Evolutionary conservation across 306 rosid genomes (phyloP).

Genomic region (Casuarina equisetifolia): DNA sequence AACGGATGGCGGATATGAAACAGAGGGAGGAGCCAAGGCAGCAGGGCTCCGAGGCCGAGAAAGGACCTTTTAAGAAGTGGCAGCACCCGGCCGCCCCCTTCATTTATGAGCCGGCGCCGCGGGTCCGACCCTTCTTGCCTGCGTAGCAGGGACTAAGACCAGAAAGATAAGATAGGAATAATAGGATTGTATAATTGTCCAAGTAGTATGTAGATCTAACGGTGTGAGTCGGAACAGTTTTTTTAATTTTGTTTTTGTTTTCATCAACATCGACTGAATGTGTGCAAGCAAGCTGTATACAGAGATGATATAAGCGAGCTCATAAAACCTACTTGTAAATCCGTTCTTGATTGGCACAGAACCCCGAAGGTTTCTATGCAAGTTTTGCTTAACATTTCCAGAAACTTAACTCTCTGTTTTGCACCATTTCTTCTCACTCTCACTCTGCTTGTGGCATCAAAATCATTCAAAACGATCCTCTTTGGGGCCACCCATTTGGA

Average conservation of each 20-base stretch:
- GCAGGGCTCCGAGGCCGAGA: conserved; percentile 40
- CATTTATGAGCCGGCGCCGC: conserved; percentile 50
- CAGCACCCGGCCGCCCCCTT: conserved; percentile 99
- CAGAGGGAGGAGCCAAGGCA: conserved; percentile 34
- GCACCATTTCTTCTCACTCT: too few species aligned
- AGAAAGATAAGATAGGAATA: neutral
- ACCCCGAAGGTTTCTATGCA: too few species aligned
- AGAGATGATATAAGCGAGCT: neutral
- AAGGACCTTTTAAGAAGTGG: conserved; percentile 65
- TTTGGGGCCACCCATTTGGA: too few species aligned
- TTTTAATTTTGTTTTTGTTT: neutral
- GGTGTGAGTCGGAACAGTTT: conserved; percentile 23
- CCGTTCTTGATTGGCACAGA: too few species aligned
- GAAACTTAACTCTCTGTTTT: too few species aligned
- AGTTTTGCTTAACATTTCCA: too few species aligned
- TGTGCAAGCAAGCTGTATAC: conserved; percentile 10
- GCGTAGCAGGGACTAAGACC: conserved; percentile 28
- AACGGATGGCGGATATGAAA: conserved; percentile 24
- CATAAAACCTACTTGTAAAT: too few species aligned
- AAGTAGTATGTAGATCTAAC: conserved; percentile 32
- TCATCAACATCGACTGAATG: neutral
- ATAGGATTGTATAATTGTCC: conserved; percentile 21
- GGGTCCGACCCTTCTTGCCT: conserved; percentile 60
- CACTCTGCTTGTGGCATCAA: too few species aligned
- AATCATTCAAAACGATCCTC: too few species aligned